Evolutionary conservation across 179 eudicot species (phyloP), one percentile per base, ranked within the genome.

Genomic region (Actinidia arguta): DNA sequence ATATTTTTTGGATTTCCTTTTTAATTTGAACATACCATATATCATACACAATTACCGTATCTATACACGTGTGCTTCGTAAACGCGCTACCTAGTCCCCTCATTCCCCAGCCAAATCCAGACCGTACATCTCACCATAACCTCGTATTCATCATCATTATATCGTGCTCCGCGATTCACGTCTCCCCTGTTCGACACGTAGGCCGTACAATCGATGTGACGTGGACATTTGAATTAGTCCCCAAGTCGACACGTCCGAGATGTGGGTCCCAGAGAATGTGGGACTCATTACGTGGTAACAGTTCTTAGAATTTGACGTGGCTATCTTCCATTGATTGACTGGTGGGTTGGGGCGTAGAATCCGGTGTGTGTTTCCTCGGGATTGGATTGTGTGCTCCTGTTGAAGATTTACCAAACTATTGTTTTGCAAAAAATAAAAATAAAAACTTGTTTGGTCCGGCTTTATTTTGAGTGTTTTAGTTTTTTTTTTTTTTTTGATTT

Each of bases 301-400:
- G 84, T 75, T 10, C 24, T 0, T n/a, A 59, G 52, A 46, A 12
- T 13, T 48, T 39, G 13, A 24, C 78, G 63, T 78, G 77, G 24
- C 85, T 18, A 18, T 11, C 14, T 58, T 3, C 25, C 8, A 83
- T 78, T 83, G 82, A 78, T 22, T 27, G 51, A 62, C 4, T 16
- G 5, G 13, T 14, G 1, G 22, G 52, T 31, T 39, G 25, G 80
- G 42, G 42, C 76, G 67, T 25, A 56, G 8, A 63, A 76, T 66
- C 80, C 69, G 75, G 55, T 66, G 5, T 8, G 12, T 67, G 84
- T 77, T 82, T 75, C 80, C 80, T 75, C 55, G 80, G 20, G 6
- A 12, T 44, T 56, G 22, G 80, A 78, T 78, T 62, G 71, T 62
- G 80, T 78, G 69, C 54, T 58, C 13, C 13, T 44, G 55, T 44